phyloP scores from a whole-genome alignment of 257 asterid genomes.

The Ballota nigra region DNA sequence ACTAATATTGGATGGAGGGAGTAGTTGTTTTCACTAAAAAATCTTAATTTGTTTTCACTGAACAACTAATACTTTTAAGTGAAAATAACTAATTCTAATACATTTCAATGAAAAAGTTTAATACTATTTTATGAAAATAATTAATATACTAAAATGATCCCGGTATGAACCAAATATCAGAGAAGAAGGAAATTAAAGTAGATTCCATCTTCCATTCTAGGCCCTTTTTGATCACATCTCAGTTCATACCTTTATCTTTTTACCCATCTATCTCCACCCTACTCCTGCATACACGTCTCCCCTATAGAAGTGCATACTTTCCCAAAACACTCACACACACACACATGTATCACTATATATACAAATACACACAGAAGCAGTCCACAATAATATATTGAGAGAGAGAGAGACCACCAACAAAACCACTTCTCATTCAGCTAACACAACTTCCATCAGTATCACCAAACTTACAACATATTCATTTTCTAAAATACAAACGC shows the following conservation, averaged over 20 bases:
- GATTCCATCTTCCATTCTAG: slow-evolving; percentile 21
- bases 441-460: slow-evolving; percentile 20
- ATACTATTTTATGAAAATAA: too few species aligned
- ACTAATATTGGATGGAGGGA: too few species aligned
- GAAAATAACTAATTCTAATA: too few species aligned
- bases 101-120: too few species aligned
- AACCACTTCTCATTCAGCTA: slow-evolving; percentile 32
- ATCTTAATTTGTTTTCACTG: too few species aligned
- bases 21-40: too few species aligned
- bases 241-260: slow-evolving; percentile 17
- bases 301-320: neutral
- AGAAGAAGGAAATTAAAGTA: slow-evolving; percentile 7
- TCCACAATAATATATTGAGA: neutral
- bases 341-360: neutral
- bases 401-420: slow-evolving; percentile 16
- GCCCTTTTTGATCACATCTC: slow-evolving; percentile 11
- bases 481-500: neutral
- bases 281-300: slow-evolving; percentile 28
- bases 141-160: too few species aligned
- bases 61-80: too few species aligned
- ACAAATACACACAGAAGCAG: neutral
- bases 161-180: too few species aligned
- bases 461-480: neutral
- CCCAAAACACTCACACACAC: slow-evolving; percentile 16
- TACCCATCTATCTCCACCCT: slow-evolving; percentile 21